Percentiles rank a stretch among this genome's conserved stretches.
Evolutionary conservation across 305 asterid genomes (phyloP).

Genomic region (Nicotiana rustica): DNA sequence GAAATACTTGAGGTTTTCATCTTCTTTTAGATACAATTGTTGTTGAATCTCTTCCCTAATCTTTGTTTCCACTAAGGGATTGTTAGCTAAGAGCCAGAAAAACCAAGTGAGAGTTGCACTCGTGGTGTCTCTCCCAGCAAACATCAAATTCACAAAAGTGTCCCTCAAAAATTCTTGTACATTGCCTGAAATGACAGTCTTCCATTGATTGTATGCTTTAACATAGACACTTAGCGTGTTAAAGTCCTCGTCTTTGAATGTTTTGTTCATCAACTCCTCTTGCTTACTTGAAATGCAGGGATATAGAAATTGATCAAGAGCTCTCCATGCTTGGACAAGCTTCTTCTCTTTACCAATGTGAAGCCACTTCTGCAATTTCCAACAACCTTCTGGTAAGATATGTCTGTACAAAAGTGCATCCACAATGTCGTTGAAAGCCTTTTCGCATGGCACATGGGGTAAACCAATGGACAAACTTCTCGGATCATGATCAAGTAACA

Average conservation of each 20-base stretch:
- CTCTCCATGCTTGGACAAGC: constrained; percentile 2
- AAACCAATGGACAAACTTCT: constrained; percentile 30
- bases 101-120: constrained; percentile 33
- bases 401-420: constrained; percentile 22
- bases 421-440: not conserved
- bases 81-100: constrained; percentile 21
- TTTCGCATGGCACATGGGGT: constrained; percentile 30
- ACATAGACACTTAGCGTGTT: not conserved
- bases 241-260: not conserved
- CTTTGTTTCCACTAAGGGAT: not conserved
- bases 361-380: not conserved
- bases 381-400: not conserved
- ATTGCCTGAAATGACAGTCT: not conserved
- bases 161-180: constrained; percentile 8
- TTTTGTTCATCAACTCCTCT: not conserved
- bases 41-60: constrained; percentile 18
- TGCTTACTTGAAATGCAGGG: not conserved
- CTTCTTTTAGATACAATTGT: not conserved
- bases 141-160: constrained; percentile 11
- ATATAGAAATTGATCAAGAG: constrained; percentile 12
- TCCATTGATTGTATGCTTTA: not conserved
- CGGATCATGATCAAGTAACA: constrained; percentile 41
- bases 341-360: constrained; percentile 30
- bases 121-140: constrained; percentile 35
- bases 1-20: not conserved